Evolutionary conservation across 371 early-diverging fungal species (phyloP), one percentile per base, ranked within the genome.

Genomic region (Saksenaea vasiformis): DNA sequence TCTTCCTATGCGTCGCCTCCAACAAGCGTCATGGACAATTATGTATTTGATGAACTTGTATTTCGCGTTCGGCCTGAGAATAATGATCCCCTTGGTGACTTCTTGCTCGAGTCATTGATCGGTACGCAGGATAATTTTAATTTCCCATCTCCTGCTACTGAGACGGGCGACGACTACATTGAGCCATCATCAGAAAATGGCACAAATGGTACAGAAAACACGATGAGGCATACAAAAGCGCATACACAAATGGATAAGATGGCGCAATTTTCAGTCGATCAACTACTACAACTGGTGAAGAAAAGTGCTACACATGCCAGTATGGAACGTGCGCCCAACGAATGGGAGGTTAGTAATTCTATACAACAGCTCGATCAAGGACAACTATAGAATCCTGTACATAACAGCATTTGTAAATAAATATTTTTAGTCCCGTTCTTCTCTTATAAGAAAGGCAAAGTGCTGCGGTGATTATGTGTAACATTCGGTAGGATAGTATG

Each of bases 341-440:
- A 71, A 15, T 71, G 72, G 72, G 72, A 71, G 24, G 41, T 71
- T 54, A 65, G 67, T 47, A 67, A 62, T 53, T 22, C 67, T 55
- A 65, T 71, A 58, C 65, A 60, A 14, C 58, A 41, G 41, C 39
- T 70, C 27, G 64, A 66, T 27, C 61, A 53, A n/a, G 58, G 58
- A 43, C 62, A 65, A 38, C 47, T 65, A 58, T 64, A 64, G 41
- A 61, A 36, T 14, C 37, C 51, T 60, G 60, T 60, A 60, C 35
- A 60, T 51, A 60, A 34, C 11, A 14, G 5, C 22, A 5, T 26
- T 43, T 39, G 36, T 28, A 38, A 38, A 59, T 43, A 43, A 27
- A 59, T 19, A 5, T 22, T 47, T 47, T 47, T 22, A 19, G n/a
- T 44, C 17, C 3, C 17, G 1, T 44, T 15, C 19, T 10, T 9